These are phyloP conservation scores for Aristolochia contorta DNA, from an alignment of 164 flowering plant species.

Conservation along the genomic window DNA sequence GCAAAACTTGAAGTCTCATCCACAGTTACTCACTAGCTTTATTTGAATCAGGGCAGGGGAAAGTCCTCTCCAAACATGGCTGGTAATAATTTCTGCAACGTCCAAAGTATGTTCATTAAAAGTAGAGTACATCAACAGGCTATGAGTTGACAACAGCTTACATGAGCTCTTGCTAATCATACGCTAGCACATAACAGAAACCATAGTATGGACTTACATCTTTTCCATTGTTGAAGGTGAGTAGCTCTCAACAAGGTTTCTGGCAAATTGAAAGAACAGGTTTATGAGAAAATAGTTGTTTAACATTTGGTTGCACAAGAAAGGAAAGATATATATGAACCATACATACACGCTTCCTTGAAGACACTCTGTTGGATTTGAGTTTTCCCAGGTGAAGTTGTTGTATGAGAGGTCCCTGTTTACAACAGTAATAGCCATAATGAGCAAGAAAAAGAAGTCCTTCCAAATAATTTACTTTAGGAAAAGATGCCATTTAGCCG, in stretches of 20 bases:
- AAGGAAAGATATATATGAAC: constrained; percentile 6
- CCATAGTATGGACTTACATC: constrained; percentile 31
- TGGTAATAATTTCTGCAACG: constrained; percentile 23
- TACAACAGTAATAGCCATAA: background rate
- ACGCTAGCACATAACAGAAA: background rate
- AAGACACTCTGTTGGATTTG: constrained; percentile 43
- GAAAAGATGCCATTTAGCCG: background rate
- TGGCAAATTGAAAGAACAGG: constrained; percentile 16
- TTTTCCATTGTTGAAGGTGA: constrained; percentile 22
- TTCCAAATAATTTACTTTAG: background rate
- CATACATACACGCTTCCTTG: constrained; percentile 55
- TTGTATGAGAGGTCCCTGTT: constrained; percentile 66
- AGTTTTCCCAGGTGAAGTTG: constrained; percentile 53
- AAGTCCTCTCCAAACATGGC: constrained; percentile 45
- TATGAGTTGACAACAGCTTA: background rate
- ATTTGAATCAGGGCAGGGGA: constrained; percentile 39
- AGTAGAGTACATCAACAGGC: background rate
- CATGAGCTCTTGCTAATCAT: background rate
- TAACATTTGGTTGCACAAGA: background rate
- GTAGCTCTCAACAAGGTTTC: constrained; percentile 68
- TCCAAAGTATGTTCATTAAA: background rate
- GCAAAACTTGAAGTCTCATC: background rate
- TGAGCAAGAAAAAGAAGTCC: background rate
- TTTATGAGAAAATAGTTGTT: background rate
- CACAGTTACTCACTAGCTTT: constrained; percentile 25